Evolutionary conservation across 345 rosid genomes (phyloP), one percentile per base, ranked within the genome.

Genomic region (Sonneratia alba): DNA sequence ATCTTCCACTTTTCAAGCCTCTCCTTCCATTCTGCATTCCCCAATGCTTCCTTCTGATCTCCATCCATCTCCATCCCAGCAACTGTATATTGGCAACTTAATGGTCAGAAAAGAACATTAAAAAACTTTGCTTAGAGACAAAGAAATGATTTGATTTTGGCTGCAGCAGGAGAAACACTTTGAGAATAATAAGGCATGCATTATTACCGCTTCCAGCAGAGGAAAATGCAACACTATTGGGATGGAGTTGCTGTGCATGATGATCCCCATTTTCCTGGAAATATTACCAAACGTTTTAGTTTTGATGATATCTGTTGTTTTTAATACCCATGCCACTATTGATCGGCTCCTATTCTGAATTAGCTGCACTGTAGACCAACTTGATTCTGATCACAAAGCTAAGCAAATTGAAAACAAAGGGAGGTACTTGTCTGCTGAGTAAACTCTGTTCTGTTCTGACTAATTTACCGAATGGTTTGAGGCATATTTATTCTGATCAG

Each of bases 1-100:
- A 83, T 74, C 84, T 94, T 91, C 97, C 97, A 94, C 71, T 91
- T 91, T 79, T 91, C 96, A 0, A 95, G 89, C 77, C 99, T 82
- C 57, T 95, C 97, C 78, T 92, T 83, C 99, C 99, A 95, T 78
- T 95, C 97, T 0, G 83, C 90, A 56, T 84, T 89, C 71, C 85
- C 87, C 74, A 81, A 85, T 7, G 72, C 73, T 62, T 91, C 98
- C 81, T 83, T 90, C 10, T 22, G 64, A 15, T 91, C 96, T 36
- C 81, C 93, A 73, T 94, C 96, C 49, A 90, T 75, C 8, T 91
- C 97, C 83, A 84, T 89, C 6, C 91, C 92, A 12, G 79, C 77
- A 40, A 83, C 98, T 89, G 64, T 37, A 12, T 45, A 40, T 11
- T 38, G 19, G 38, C 59, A 36, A 34, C 22, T 32, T 48, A 11